Evolutionary conservation across 2,329 filamentous ascomycete species (phyloP).

Genomic region (Curvularia verruculosa): DNA sequence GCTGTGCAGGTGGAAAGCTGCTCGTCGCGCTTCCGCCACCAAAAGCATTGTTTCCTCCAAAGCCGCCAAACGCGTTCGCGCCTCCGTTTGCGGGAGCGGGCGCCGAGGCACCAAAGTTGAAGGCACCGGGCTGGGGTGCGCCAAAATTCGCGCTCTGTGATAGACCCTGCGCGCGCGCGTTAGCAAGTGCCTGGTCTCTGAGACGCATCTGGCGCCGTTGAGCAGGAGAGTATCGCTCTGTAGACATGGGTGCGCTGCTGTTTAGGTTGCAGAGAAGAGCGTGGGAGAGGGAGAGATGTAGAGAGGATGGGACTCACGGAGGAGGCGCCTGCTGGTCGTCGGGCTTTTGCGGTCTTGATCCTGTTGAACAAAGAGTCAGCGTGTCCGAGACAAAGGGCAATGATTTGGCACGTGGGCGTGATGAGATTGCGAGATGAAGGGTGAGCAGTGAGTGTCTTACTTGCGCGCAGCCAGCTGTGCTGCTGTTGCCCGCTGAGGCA

Average conservation of each 20-base stretch:
- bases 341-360: slow-evolving; percentile 37
- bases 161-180: slow-evolving; percentile 28
- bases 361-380: slow-evolving; percentile 31
- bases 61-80: slow-evolving; percentile 16
- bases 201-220: slow-evolving; percentile 18
- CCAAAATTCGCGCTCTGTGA: slow-evolving; percentile 32
- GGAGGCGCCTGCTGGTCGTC: slow-evolving; percentile 30
- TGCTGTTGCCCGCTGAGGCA: slow-evolving; percentile 59
- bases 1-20: slow-evolving; percentile 43
- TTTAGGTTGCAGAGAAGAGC: slow-evolving; percentile 5
- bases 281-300: neutral
- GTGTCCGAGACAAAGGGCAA: slow-evolving; percentile 13
- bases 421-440: neutral
- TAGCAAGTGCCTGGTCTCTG: slow-evolving; percentile 23
- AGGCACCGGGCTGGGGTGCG: slow-evolving; percentile 23
- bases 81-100: slow-evolving; percentile 21
- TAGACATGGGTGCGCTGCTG: slow-evolving; percentile 12
- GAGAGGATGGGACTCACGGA: slow-evolving; percentile 34
- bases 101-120: slow-evolving; percentile 35
- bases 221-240: slow-evolving; percentile 12
- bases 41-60: slow-evolving; percentile 21
- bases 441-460: slow-evolving; percentile 53
- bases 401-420: neutral
- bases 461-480: slow-evolving; percentile 61
- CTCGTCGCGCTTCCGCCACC: slow-evolving; percentile 28